Evolutionary conservation across 2,329 filamentous ascomycete species (phyloP), one percentile per base, ranked within the genome.

Genomic region (Aspergillus sp.): DNA sequence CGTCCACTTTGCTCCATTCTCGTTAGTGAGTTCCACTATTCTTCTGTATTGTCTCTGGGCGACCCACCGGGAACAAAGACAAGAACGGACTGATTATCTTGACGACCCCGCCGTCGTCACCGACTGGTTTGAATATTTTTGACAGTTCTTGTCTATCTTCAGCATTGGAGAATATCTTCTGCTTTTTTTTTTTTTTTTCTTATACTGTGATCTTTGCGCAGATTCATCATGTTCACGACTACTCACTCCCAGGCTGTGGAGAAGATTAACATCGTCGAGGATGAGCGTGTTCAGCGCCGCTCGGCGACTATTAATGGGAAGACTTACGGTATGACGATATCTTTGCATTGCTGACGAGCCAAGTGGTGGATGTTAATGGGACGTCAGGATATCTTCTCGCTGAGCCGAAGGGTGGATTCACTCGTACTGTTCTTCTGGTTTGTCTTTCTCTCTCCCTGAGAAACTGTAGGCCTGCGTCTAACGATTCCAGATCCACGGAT

Each of bases 401-500:
- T 46, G 51, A 58, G 32, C 56, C 56, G 10, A 20, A 39, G 29
- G 46, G 24, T 11, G 52, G 56, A n/a, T 58, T 54, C 45, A 49
- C 45, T 20, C 51, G 45, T 10, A 58, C 51, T 9, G 32, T 58
- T 18, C 52, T 58, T 14, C 31, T 58, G 56, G 56, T 58, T 50
- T 50, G 16, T 11, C 45, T n/a, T 3, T 46, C 10, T 46, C 16
- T 46, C 6, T 29, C 6, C 5, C 7, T 7, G 26, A 4, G 31
- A 36, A 4, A 9, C 11, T 36, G 12, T 47, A 14, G 20, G 7
- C 18, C 9, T 22, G 11, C n/a, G 18, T 6, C 39, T 20, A 31
- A 49, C 14, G n/a, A 3, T 50, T 51, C 32, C 18, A 58, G 56
- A 58, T 58, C 18, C 56, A 58, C 14, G 56, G 56, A 16, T 58